phyloP scores from a whole-genome alignment of 805 yeast genomes.

The Pichia phayaonensis region DNA sequence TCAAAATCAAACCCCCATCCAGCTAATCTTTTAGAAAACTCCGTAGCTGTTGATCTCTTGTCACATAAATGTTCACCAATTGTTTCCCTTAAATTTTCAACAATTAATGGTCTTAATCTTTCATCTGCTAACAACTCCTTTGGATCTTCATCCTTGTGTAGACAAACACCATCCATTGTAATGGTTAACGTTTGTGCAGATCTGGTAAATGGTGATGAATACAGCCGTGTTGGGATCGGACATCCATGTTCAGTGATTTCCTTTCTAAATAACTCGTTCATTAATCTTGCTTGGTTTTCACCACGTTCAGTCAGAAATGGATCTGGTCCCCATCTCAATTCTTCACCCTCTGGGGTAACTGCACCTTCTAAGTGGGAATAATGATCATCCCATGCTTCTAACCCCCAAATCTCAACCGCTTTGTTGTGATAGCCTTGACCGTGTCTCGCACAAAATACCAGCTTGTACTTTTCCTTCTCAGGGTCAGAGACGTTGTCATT shows the following conservation, averaged over 20 bases:
- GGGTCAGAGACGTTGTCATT: constrained; percentile 26
- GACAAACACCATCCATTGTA: constrained; percentile 41
- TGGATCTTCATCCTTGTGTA: constrained; percentile 15
- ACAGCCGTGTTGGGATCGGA: constrained; percentile 49
- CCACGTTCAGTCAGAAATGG: constrained; percentile 53
- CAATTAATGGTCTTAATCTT: constrained; percentile 23
- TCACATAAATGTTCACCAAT: constrained; percentile 56
- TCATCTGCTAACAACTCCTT: constrained; percentile 3
- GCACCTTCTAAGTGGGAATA: constrained; percentile 43
- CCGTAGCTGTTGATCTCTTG: constrained; percentile 33
- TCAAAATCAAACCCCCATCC: constrained; percentile 37
- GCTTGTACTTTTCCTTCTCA: constrained; percentile 36
- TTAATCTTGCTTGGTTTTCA: constrained; percentile 44
- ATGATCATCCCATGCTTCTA: constrained; percentile 47
- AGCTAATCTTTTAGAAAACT: constrained; percentile 28
- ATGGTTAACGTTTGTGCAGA: constrained; percentile 47
- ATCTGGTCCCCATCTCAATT: constrained; percentile 49
- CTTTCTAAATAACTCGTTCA: constrained; percentile 35
- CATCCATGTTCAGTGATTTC: constrained; percentile 38
- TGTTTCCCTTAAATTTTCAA: constrained; percentile 52
- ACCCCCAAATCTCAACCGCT: constrained; percentile 47
- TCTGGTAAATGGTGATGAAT: constrained; percentile 58
- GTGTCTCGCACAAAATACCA: constrained; percentile 53
- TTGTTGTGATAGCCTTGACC: constrained; percentile 66
- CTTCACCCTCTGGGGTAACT: constrained; percentile 36